phyloP scores from a whole-genome alignment of 2,329 filamentous ascomycete species.

The Pseudocercospora vitis region DNA sequence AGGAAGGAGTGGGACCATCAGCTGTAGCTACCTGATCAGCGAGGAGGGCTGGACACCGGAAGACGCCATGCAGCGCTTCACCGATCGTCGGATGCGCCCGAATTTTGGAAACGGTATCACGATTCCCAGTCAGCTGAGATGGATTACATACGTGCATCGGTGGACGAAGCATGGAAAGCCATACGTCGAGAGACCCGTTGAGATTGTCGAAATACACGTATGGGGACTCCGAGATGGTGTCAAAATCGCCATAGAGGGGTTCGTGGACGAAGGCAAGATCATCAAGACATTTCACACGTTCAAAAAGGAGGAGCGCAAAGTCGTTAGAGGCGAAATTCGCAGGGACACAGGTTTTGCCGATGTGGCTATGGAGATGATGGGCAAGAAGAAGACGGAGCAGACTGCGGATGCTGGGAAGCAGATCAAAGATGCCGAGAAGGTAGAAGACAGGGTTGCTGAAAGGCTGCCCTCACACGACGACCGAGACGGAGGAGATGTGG shows the following conservation, averaged over 20 bases:
- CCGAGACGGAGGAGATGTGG: conserved; percentile 64
- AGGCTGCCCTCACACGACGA: conserved; percentile 40
- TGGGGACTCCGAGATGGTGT: conserved; percentile 88
- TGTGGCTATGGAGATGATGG: conserved; percentile 48
- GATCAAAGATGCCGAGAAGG: conserved; percentile 25
- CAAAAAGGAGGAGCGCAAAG: conserved; percentile 65
- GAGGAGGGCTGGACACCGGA: conserved; percentile 71
- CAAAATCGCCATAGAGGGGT: conserved; percentile 82
- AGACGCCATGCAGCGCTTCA: conserved; percentile 68
- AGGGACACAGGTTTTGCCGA: conserved; percentile 45
- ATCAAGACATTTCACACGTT: conserved; percentile 86
- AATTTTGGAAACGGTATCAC: conserved; percentile 86
- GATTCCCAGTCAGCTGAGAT: conserved; percentile 88
- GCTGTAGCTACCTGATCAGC: conserved; percentile 85
- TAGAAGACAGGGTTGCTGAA: conserved; percentile 20
- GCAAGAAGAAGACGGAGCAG: conserved; percentile 31
- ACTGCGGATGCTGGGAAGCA: conserved; percentile 23
- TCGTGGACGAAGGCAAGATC: conserved; percentile 80
- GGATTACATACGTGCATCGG: conserved; percentile 82
- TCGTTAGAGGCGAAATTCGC: conserved; percentile 59
- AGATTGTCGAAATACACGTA: conserved; percentile 83
- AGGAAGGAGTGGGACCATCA: conserved; percentile 83
- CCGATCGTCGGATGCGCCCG: conserved; percentile 81
- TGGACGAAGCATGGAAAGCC: conserved; percentile 70
- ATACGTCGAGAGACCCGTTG: conserved; percentile 79